Conservation (phyloP, 2,329 filamentous ascomycete genomes). For the Aspergillus pseudoglaucus region DNA sequence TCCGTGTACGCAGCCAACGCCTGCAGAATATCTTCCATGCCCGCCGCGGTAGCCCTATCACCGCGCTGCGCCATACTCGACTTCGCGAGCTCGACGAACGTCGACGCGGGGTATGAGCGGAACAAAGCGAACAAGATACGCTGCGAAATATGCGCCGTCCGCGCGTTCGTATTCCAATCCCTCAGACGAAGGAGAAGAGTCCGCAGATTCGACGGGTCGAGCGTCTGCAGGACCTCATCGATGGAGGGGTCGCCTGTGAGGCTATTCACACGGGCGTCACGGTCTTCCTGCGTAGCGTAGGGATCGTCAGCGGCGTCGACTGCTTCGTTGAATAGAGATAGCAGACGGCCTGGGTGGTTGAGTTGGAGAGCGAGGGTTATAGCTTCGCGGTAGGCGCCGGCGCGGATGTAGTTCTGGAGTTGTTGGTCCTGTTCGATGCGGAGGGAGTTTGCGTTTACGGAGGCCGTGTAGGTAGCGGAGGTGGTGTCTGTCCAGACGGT, state of each 20-base stretch:
- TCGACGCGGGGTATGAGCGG: constrained; percentile 70
- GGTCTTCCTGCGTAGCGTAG: constrained; percentile 26
- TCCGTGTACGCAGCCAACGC: constrained; percentile 89
- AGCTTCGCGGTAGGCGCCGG: constrained; percentile 83
- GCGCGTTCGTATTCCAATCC: constrained; percentile 96
- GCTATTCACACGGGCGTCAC: constrained; percentile 22
- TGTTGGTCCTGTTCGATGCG: constrained; percentile 92
- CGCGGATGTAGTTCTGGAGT: constrained; percentile 84
- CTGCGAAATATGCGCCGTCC: constrained; percentile 79
- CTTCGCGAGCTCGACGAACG: constrained; percentile 62
- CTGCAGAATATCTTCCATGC: constrained; percentile 75
- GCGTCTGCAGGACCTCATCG: constrained; percentile 70
- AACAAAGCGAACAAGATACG: constrained; percentile 74
- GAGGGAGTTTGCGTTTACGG: constrained; percentile 66
- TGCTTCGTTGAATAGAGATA: constrained; percentile 76
- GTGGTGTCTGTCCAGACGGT: constrained; percentile 96
- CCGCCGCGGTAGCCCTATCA: constrained; percentile 43
- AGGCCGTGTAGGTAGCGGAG: constrained; percentile 66
- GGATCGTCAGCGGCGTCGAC: constrained; percentile 64
- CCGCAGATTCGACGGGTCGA: constrained; percentile 82
- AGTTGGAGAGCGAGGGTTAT: constrained; percentile 87
- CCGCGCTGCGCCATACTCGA: constrained; percentile 22
- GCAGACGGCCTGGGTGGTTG: constrained; percentile 83
- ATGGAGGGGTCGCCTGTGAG: constrained; percentile 52
- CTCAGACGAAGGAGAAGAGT: constrained; percentile 71